Evolutionary conservation across 2,329 filamentous ascomycete species (phyloP), one percentile per base, ranked within the genome.

Genomic region (Cladophialophora immunda): DNA sequence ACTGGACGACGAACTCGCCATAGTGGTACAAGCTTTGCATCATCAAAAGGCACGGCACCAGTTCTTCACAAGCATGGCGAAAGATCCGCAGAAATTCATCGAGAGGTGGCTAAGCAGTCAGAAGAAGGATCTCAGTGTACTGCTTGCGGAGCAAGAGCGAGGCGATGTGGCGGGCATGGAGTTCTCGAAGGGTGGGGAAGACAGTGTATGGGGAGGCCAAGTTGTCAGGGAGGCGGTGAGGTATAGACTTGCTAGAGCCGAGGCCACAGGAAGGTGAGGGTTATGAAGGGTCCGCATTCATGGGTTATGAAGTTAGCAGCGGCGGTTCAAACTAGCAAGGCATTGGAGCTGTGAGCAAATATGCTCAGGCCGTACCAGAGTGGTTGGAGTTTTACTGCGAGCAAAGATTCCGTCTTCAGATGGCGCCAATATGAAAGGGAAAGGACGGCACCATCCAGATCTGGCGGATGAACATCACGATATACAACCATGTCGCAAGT

Each of bases 101-200:
- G 89, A 87, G 70, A 89, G 92, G 75, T 99, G 95, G 95, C 84
- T 97, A 60, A 93, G 90, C 74, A 94, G 91, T 17, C 95, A 99
- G 82, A 93, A 93, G 80, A 86, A 94, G 57, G 94, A 98, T 77
- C 83, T 97, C 38, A 93, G 97, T 75, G 89, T 95, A 6, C 90
- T 97, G 56, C 85, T 95, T 69, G 94, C 93, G 65, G 94, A 97
- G 79, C 89, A 90, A 1, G 86, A 88, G 59, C 85, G 89, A 62
- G 83, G 83, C 41, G 91, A 80, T 82, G 85, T 76, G 50, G 79
- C 74, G 52, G 81, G 78, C 4, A 76, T 79, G 50, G 82, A 82
- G 70, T 83, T 81, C 70, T 76, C 78, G 47, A 79, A 78, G 54
- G 81, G 79, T 61, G 89, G 89, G 4, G 74, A 80, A 17, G 83